Conservation (phyloP, 2,329 filamentous ascomycete genomes). For the Hypoxylon sp. region DNA sequence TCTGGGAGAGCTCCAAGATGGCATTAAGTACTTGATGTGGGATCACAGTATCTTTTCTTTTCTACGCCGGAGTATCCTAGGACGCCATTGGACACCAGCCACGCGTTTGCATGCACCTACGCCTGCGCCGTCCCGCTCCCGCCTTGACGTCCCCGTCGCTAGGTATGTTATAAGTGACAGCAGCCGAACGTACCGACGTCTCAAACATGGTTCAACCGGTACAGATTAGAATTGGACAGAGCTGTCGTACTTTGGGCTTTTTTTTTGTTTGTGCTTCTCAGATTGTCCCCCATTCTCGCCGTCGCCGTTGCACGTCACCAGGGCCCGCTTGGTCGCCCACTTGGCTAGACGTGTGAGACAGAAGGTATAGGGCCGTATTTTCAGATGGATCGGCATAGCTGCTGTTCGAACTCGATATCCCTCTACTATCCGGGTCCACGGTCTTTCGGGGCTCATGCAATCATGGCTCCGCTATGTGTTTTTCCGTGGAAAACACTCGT, state of each 20-base stretch:
- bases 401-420: slow-evolving; percentile 31
- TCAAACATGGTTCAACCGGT: slow-evolving; percentile 27
- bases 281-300: slow-evolving; percentile 39
- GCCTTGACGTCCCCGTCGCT: slow-evolving; percentile 35
- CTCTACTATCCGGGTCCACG: slow-evolving; percentile 23
- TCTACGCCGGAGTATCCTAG: slow-evolving; percentile 14
- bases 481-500: slow-evolving; percentile 25
- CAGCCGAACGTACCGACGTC: slow-evolving; percentile 42
- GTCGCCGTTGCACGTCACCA: slow-evolving; percentile 44
- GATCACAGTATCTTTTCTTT: slow-evolving; percentile 28
- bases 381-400: slow-evolving; percentile 25
- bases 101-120: slow-evolving; percentile 50
- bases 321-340: slow-evolving; percentile 43
- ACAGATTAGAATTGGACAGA: slow-evolving; percentile 33
- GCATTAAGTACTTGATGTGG: slow-evolving; percentile 3
- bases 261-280: slow-evolving; percentile 46
- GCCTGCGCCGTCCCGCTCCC: slow-evolving; percentile 48
- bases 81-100: slow-evolving; percentile 34
- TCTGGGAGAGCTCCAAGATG: slow-evolving; percentile 9
- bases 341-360: slow-evolving; percentile 44
- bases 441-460: slow-evolving; percentile 32
- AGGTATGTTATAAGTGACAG: slow-evolving; percentile 48
- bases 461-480: slow-evolving; percentile 37
- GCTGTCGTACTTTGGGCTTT: slow-evolving; percentile 43
- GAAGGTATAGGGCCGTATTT: slow-evolving; percentile 40